Evolutionary conservation across 129 eudicot genomes (phyloP), one percentile per base, ranked within the genome.

Genomic region (Chrysanthemum makinoi): DNA sequence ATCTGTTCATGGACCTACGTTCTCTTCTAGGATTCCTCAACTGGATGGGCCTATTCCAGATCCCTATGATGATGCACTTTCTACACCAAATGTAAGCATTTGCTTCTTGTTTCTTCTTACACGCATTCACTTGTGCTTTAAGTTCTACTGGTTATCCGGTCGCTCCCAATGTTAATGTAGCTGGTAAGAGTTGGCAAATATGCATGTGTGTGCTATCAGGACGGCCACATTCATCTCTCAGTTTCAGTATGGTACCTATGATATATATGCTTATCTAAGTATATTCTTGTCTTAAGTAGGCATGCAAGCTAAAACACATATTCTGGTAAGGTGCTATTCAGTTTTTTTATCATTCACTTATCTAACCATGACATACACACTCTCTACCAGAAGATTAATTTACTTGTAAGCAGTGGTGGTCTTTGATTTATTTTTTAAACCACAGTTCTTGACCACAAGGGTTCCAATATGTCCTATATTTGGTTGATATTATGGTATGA

Each of bases 11-110:
- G 86, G 76, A 65, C 77, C 55, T 53, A 76, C 69, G 17, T 50
- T 51, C 44, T 70, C 85, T 57, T 81, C 88, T 54, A 85, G 85
- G 82, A 87, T 90, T 71, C 88, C 97, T 65, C 99, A 95, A 82
- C 77, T 83, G 53, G 99, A 95, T 79, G 99, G 99, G 33, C 99
- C 97, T 58, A 85, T 91, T 30, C 94, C 99, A 18, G 94, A 95
- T 77, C 94, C 96, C 64, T 95, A 90, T 81, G 99, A 95, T 69
- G 99, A 95, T 66, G 86, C 79, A 61, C 99, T 95, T 70, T 95
- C 99, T 60, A 95, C 99, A 39, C 99, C 99, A 71, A 95, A 95
- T 80, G 99, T 83, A 66, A 80, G 87, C 73, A 59, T 8, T 74
- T 28, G 4, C 47, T 46, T 72, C 51, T 69, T 30, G 48, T 51